These are phyloP conservation scores for Nigrospora sphaerica DNA, from an alignment of 2,329 filamentous ascomycete species.

Conservation along the genomic window DNA sequence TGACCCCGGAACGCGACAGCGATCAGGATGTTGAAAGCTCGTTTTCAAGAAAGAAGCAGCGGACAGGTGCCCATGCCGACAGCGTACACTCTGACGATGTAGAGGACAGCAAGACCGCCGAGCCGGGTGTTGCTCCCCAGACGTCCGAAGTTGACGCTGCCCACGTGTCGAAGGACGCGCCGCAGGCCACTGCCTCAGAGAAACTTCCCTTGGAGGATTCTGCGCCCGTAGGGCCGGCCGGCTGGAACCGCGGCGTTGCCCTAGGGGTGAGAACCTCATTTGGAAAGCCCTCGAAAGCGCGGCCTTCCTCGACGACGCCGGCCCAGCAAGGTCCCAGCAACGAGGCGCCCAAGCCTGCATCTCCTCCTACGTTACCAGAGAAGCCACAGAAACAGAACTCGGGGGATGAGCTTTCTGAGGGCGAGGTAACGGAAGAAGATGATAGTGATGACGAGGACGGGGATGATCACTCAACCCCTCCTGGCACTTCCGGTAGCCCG, in stretches of 20 bases:
- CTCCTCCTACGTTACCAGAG: constrained; percentile 2
- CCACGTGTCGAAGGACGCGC: too few species aligned
- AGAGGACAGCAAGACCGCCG: constrained; percentile 26
- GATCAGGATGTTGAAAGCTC: constrained; percentile 2
- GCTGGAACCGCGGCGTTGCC: constrained; percentile 19
- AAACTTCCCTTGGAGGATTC: neutral
- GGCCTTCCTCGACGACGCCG: neutral
- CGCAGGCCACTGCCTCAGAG: too few species aligned
- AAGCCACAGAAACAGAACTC: constrained; percentile 24
- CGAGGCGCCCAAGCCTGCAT: neutral
- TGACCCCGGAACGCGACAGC: constrained; percentile 14
- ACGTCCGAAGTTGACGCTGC: too few species aligned
- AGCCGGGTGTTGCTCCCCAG: constrained; percentile 5
- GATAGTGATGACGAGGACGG: neutral
- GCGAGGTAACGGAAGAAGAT: constrained; percentile 2
- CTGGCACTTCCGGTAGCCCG: neutral
- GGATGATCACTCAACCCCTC: neutral
- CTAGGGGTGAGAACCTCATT: constrained; percentile 19
- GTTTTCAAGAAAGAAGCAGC: constrained; percentile 15
- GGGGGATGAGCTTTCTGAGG: neutral
- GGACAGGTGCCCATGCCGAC: constrained; percentile 5
- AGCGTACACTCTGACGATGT: constrained; percentile 13
- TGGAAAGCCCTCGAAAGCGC: constrained; percentile 2
- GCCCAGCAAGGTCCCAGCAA: neutral
- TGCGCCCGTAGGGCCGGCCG: constrained; percentile 4